A percentile compares a stretch with the other conserved stretches of the same genome.
These are phyloP conservation scores for Syzygium grande DNA, from an alignment of 345 rosid genomes.

Conservation along the genomic window DNA sequence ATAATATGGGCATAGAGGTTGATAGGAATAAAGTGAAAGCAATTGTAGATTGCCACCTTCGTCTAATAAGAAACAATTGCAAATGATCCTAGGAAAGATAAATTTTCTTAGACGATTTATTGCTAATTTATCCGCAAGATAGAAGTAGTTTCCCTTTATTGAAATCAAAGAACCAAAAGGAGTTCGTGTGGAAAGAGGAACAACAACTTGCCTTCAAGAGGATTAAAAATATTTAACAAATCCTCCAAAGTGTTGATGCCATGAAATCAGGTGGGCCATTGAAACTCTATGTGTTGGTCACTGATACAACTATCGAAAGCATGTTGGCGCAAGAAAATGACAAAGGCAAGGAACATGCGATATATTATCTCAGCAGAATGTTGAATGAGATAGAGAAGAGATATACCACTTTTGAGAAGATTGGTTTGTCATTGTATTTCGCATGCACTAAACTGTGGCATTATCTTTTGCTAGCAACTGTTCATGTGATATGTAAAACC, in stretches of 20 bases:
- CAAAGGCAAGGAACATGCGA: not conserved
- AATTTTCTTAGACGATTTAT: not conserved
- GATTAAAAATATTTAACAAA: not conserved
- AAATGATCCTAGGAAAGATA: not conserved
- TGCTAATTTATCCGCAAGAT: not conserved
- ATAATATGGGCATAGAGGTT: not conserved
- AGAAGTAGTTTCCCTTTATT: not conserved
- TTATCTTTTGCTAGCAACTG: not conserved
- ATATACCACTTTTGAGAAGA: not conserved
- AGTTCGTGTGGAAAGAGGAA: not conserved
- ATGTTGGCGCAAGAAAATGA: not conserved
- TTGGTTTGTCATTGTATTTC: not conserved
- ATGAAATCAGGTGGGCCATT: not conserved
- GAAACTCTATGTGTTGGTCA: not conserved
- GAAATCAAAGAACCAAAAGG: not conserved
- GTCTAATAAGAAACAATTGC: not conserved
- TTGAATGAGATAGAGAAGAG: not conserved
- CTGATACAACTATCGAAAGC: not conserved
- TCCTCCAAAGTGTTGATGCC: not conserved
- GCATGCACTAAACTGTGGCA: not conserved
- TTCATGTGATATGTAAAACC: not conserved
- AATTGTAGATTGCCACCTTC: not conserved
- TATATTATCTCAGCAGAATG: not conserved
- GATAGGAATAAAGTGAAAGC: not conserved
- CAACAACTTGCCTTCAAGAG: not conserved